Evolutionary conservation across 1,284 basidiomycete species (phyloP).

Genomic region (Grifola frondosa): DNA sequence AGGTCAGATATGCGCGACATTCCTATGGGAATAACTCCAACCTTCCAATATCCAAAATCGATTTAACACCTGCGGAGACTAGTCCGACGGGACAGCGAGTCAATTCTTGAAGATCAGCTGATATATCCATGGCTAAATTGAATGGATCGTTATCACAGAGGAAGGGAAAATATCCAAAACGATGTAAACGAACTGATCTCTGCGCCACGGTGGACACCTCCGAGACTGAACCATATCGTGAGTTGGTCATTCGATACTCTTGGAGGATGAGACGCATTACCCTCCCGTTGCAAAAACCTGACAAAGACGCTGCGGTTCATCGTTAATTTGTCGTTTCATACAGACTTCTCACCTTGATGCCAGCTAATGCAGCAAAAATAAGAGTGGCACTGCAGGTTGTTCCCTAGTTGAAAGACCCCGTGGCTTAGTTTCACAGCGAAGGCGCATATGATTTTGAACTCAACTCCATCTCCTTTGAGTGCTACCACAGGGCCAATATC

Average conservation of each 20-base stretch:
- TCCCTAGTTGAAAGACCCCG: slow-evolving; percentile 40
- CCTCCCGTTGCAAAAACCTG: slow-evolving; percentile 83
- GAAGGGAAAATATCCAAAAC: too few relatives aligned
- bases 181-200: slow-evolving; percentile 75
- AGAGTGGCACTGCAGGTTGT: slow-evolving; percentile 91
- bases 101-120: slow-evolving; percentile 88
- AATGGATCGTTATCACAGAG: slow-evolving; percentile 5
- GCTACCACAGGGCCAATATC: slow-evolving; percentile 84
- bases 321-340: slow-evolving; percentile 3
- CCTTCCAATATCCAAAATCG: slow-evolving; percentile 92
- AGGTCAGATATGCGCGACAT: slow-evolving; percentile 3
- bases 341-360: slow-evolving; percentile 65
- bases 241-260: slow-evolving; percentile 2
- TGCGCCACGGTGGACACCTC: slow-evolving; percentile 93
- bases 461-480: slow-evolving; percentile 60
- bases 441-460: slow-evolving; percentile 2
- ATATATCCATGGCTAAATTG: slow-evolving; percentile 84
- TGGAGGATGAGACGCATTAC: slow-evolving; percentile 39
- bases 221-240: slow-evolving; percentile 50
- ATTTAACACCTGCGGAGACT: slow-evolving; percentile 94
- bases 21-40: slow-evolving; percentile 23
- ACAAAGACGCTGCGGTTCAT: background rate
- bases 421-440: background rate
- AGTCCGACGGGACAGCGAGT: slow-evolving; percentile 85
- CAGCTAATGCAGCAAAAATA: slow-evolving; percentile 77